Percentiles rank a stretch among this genome's conserved stretches.
phyloP scores from a whole-genome alignment of 345 rosid genomes.

The Triadica sebifera region DNA sequence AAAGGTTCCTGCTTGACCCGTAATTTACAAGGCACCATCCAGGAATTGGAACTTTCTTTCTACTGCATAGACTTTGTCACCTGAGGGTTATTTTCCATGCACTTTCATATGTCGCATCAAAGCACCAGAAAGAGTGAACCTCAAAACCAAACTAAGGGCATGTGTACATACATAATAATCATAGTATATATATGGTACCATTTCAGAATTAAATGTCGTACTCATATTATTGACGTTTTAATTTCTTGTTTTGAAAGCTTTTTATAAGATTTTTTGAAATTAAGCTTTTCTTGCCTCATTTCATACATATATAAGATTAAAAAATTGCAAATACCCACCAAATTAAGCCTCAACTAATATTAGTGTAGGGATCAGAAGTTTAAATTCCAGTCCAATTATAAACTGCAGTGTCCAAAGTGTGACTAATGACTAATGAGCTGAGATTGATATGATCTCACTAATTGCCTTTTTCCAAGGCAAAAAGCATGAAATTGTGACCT shows the following conservation, averaged over 20 bases:
- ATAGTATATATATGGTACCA: neutral
- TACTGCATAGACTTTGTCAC: neutral
- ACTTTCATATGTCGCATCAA: slow-evolving; percentile 15
- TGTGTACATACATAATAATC: too few relatives aligned
- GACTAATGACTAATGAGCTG: neutral
- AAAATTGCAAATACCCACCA: too few relatives aligned
- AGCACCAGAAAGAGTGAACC: neutral
- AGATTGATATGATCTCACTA: neutral
- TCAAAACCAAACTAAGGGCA: neutral
- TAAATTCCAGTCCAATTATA: too few relatives aligned
- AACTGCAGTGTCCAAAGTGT: neutral
- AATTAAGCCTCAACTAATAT: too few relatives aligned
- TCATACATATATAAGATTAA: too few relatives aligned
- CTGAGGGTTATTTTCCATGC: slow-evolving; percentile 14
- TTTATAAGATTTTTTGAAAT: too few relatives aligned
- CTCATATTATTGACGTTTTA: neutral
- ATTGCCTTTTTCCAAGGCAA: neutral
- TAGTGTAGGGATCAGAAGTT: too few relatives aligned
- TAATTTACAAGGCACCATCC: neutral
- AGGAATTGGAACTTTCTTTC: neutral
- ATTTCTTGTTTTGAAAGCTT: neutral
- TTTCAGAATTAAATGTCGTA: neutral
- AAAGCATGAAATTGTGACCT: too few relatives aligned
- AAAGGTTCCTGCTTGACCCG: neutral
- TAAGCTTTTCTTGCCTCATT: too few relatives aligned